These are phyloP conservation scores for Fusarium albidum DNA, from an alignment of 2,329 filamentous ascomycete genomes.

Conservation along the genomic window DNA sequence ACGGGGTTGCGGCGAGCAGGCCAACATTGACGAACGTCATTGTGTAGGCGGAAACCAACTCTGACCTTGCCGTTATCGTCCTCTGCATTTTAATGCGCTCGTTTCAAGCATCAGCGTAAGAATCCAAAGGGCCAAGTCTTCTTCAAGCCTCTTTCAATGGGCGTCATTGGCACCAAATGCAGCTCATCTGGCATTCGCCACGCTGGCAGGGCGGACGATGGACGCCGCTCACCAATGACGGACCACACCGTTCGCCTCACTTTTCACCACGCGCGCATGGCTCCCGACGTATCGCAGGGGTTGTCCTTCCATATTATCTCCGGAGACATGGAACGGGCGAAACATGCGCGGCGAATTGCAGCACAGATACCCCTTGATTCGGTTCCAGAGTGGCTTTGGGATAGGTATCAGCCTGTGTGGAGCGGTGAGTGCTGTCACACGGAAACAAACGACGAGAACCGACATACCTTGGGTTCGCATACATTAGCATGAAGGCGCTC, in stretches of 20 bases:
- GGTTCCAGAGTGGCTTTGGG: slow-evolving; percentile 32
- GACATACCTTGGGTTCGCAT: slow-evolving; percentile 38
- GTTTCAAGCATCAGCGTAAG: slow-evolving; percentile 13
- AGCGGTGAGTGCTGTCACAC: slow-evolving; percentile 41
- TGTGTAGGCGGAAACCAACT: slow-evolving; percentile 8
- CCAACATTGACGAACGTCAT: too few species aligned
- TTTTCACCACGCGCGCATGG: slow-evolving; percentile 32
- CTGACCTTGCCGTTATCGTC: slow-evolving; percentile 15
- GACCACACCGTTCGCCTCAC: slow-evolving; percentile 42
- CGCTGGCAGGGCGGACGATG: slow-evolving; percentile 41
- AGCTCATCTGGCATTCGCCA: slow-evolving; percentile 39
- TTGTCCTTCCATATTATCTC: slow-evolving; percentile 35
- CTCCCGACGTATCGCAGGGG: slow-evolving; percentile 37
- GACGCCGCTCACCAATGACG: slow-evolving; percentile 37
- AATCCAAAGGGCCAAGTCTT: slow-evolving; percentile 9
- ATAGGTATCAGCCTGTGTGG: slow-evolving; percentile 28
- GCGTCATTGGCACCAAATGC: slow-evolving; percentile 28
- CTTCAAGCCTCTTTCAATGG: slow-evolving; percentile 5
- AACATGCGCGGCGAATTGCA: slow-evolving; percentile 32
- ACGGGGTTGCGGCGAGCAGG: too few species aligned
- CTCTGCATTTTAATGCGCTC: slow-evolving; percentile 10
- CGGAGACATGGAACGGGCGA: slow-evolving; percentile 35
- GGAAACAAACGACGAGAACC: slow-evolving; percentile 22
- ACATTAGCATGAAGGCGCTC: slow-evolving; percentile 36
- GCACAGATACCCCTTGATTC: slow-evolving; percentile 31